Percentiles rank a stretch among this genome's conserved stretches.
Conservation (phyloP, 495 filamentous ascomycete genomes). For the Neurospora sp. region DNA sequence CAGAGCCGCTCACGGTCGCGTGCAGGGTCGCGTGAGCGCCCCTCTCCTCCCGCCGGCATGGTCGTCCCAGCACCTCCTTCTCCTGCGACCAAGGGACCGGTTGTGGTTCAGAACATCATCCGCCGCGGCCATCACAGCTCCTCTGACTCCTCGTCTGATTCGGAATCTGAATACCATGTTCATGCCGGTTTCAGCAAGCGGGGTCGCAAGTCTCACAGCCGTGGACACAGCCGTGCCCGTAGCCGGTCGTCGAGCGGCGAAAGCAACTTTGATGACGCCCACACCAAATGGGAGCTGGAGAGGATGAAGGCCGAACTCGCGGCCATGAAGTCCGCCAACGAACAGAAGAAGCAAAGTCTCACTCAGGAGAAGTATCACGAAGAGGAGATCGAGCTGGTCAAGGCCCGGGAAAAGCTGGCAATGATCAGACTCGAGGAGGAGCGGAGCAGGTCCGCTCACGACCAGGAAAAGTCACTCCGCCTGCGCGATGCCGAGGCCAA, state of each 20-base stretch:
- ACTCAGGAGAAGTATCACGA: conserved; percentile 6
- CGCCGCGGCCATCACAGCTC: conserved; percentile 11
- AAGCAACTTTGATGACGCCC: conserved; percentile 20
- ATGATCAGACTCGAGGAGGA: conserved; percentile 8
- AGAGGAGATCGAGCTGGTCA: conserved; percentile 5
- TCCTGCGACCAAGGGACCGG: conserved; percentile 14
- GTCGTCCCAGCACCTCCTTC: neutral
- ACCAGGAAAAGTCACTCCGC: conserved; percentile 9
- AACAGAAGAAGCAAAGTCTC: conserved; percentile 13
- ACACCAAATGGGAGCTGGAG: conserved; percentile 16
- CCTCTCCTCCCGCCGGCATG: conserved; percentile 18
- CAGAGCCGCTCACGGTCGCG: conserved; percentile 27
- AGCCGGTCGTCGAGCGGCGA: conserved; percentile 17
- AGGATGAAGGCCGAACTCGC: conserved; percentile 12
- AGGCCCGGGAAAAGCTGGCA: conserved; percentile 13
- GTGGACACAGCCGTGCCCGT: conserved; percentile 13
- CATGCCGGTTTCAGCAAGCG: conserved; percentile 5
- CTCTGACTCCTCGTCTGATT: conserved; percentile 27
- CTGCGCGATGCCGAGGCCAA: neutral
- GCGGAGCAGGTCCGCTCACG: conserved; percentile 10
- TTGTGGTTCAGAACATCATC: conserved; percentile 44
- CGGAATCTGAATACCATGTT: conserved; percentile 5
- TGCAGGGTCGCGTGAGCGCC: conserved; percentile 33
- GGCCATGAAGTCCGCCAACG: conserved; percentile 8
- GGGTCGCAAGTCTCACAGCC: conserved; percentile 11